These are phyloP conservation scores for Anisodus tanguticus DNA, from an alignment of 257 asterid species.

Conservation along the genomic window DNA sequence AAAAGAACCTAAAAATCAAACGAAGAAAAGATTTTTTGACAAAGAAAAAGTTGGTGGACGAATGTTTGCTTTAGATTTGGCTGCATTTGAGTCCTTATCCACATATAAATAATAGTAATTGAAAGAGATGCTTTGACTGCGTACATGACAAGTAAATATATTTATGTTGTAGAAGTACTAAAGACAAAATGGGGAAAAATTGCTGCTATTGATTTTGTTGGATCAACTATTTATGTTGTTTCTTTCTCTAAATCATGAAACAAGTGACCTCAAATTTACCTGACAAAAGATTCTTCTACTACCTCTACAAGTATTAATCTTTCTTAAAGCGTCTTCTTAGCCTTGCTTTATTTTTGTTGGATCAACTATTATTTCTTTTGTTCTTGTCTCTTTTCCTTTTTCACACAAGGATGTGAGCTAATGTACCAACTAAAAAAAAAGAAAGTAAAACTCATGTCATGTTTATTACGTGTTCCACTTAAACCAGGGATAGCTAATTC, in stretches of 20 bases:
- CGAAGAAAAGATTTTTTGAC: not conserved
- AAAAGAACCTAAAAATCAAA: not conserved
- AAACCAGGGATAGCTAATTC: not conserved
- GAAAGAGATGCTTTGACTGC: slow-evolving; percentile 24
- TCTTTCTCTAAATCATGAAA: slow-evolving; percentile 24
- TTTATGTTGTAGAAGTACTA: not conserved
- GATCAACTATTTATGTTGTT: slow-evolving; percentile 34
- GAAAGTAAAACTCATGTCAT: not conserved
- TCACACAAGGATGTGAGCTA: slow-evolving; percentile 5
- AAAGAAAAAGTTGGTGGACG: slow-evolving; percentile 27
- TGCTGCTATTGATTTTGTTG: slow-evolving; percentile 30
- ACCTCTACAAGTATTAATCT: slow-evolving; percentile 20
- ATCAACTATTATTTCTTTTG: slow-evolving; percentile 21
- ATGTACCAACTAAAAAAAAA: slow-evolving; percentile 14
- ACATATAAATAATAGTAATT: not conserved
- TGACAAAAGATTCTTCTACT: not conserved
- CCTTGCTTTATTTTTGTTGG: slow-evolving; percentile 18
- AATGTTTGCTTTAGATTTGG: not conserved
- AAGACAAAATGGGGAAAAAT: not conserved
- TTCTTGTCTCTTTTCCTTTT: slow-evolving; percentile 3
- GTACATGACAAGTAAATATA: slow-evolving; percentile 28
- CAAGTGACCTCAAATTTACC: slow-evolving; percentile 31
- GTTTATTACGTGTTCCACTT: not conserved
- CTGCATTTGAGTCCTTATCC: slow-evolving; percentile 32
- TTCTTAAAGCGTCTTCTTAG: not conserved